phyloP scores from a whole-genome alignment of 108 stramenopile species.

The Cyclotella cryptica region DNA sequence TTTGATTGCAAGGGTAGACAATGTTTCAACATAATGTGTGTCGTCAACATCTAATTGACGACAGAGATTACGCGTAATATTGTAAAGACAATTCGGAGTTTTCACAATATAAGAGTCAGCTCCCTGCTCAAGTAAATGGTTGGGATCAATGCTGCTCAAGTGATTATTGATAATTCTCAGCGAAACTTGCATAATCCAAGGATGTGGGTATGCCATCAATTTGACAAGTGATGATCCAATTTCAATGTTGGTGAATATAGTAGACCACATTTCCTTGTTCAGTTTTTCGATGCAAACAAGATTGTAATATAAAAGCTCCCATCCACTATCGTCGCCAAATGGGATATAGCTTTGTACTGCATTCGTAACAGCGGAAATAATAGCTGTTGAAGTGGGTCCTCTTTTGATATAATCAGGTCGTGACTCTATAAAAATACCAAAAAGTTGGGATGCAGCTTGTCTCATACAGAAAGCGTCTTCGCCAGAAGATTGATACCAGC shows the following conservation, averaged over 20 bases:
- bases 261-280: constrained; percentile 24
- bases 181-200: constrained; percentile 78
- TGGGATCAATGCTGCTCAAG: constrained; percentile 50
- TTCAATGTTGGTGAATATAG: constrained; percentile 34
- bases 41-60: constrained; percentile 72
- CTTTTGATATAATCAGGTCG: constrained; percentile 67
- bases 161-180: constrained; percentile 63
- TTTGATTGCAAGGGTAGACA: constrained; percentile 65
- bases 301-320: constrained; percentile 80
- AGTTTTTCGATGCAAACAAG: constrained; percentile 77
- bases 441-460: constrained; percentile 73
- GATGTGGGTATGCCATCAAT: constrained; percentile 68
- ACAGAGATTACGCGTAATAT: constrained; percentile 74
- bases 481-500: constrained; percentile 68
- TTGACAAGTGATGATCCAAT: constrained; percentile 66
- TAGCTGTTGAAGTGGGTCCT: constrained; percentile 42
- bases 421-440: constrained; percentile 76
- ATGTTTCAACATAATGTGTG: constrained; percentile 61
- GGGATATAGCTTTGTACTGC: constrained; percentile 18
- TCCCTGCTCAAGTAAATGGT: constrained; percentile 26
- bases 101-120: constrained; percentile 50
- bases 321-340: constrained; percentile 49
- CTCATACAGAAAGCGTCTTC: constrained; percentile 52
- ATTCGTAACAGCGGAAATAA: constrained; percentile 39
- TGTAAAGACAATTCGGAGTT: constrained; percentile 62